These are phyloP conservation scores for Bruguiera sexangula DNA, from an alignment of 345 rosid species.

Conservation along the genomic window DNA sequence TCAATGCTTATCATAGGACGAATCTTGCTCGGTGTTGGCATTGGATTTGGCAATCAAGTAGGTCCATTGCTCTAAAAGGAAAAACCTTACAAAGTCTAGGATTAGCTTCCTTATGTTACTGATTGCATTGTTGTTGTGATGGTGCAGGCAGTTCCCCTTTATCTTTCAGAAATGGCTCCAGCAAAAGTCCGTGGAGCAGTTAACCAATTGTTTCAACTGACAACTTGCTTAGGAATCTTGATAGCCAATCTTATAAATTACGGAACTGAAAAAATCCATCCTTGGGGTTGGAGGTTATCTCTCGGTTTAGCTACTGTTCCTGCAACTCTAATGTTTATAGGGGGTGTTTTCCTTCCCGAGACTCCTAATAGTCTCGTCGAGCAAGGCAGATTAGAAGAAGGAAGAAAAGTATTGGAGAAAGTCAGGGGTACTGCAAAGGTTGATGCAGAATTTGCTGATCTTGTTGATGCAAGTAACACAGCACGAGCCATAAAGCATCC, in stretches of 20 bases:
- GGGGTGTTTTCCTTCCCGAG: constrained; percentile 32
- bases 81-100: too few species aligned
- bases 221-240: constrained; percentile 79
- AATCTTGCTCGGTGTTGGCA: constrained; percentile 69
- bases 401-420: constrained; percentile 19
- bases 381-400: constrained; percentile 24
- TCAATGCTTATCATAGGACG: constrained; percentile 66
- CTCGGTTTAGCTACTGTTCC: constrained; percentile 39
- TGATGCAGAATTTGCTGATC: constrained; percentile 31
- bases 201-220: constrained; percentile 77
- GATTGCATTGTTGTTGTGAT: neutral
- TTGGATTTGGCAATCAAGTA: constrained; percentile 89
- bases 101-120: neutral
- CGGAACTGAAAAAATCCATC: constrained; percentile 59
- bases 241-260: constrained; percentile 71
- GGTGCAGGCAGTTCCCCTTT: constrained; percentile 72
- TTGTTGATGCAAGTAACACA: constrained; percentile 24
- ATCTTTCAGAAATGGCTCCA: constrained; percentile 93
- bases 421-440: constrained; percentile 33
- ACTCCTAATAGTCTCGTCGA: constrained; percentile 41
- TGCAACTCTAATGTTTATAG: constrained; percentile 30
- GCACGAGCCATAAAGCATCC: constrained; percentile 37
- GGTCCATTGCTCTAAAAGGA: neutral
- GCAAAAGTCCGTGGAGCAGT: constrained; percentile 75
- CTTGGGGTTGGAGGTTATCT: constrained; percentile 41